Evolutionary conservation across 352 stramenopile genomes (phyloP).

Genomic region (Elongisporangium undulatum): DNA sequence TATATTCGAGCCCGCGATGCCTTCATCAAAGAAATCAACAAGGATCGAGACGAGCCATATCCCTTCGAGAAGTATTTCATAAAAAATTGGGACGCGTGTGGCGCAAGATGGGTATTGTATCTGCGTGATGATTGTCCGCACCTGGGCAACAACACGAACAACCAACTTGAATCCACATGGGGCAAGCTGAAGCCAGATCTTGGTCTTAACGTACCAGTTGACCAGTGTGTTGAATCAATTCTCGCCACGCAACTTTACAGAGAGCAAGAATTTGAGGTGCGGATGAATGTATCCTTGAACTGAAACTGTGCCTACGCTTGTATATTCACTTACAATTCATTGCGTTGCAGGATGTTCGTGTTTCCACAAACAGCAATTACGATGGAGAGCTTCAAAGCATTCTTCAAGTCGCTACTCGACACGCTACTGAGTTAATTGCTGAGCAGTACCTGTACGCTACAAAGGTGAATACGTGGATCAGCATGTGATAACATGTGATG

Average conservation of each 20-base stretch:
- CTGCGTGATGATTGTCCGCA: slow-evolving; percentile 9
- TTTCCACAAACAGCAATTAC: slow-evolving; percentile 8
- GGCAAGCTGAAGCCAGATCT: slow-evolving; percentile 18
- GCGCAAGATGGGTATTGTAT: slow-evolving; percentile 11
- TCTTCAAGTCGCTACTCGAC: neutral
- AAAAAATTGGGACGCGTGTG: slow-evolving; percentile 19
- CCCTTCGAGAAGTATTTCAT: slow-evolving; percentile 16
- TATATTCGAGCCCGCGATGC: neutral
- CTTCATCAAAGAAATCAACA: neutral
- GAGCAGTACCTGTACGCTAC: slow-evolving; percentile 12
- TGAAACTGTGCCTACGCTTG: neutral
- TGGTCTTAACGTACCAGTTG: slow-evolving; percentile 10
- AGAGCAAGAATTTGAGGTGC: slow-evolving; percentile 10
- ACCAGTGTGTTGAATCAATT: slow-evolving; percentile 14
- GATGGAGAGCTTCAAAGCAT: slow-evolving; percentile 12
- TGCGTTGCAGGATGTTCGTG: slow-evolving; percentile 4
- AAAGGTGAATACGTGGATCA: slow-evolving; percentile 5
- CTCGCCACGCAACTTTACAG: slow-evolving; percentile 11
- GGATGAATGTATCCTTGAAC: neutral
- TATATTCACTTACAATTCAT: neutral
- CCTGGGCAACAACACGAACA: slow-evolving; percentile 25
- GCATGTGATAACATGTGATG: slow-evolving; percentile 5
- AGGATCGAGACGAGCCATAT: neutral
- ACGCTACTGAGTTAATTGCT: slow-evolving; percentile 12
- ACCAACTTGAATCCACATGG: slow-evolving; percentile 18